Evolutionary conservation across 345 rosid genomes (phyloP), one percentile per base, ranked within the genome.

Genomic region (Citrus cavaleriei): DNA sequence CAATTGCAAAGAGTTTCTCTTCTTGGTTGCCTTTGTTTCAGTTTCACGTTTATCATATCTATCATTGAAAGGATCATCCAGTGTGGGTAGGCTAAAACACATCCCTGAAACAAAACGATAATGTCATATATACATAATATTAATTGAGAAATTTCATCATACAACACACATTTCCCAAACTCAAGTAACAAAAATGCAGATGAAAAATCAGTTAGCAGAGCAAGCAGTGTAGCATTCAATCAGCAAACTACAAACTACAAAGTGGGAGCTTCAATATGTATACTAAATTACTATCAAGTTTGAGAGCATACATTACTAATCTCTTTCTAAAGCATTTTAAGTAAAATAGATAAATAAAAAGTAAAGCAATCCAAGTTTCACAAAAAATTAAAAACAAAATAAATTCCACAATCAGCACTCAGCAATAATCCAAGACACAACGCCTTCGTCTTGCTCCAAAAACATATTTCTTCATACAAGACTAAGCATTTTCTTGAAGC

Each of bases 41-140:
- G 74, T 58, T 4, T 81, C 86, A 4, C 73, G 74, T 80, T 91
- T 95, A 22, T 86, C 88, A 25, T 76, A 77, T 35, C 77, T 84
- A 12, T 96, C 98, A 81, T 93, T 91, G 88, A 88, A 94, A 1
- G 97, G 98, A 82, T 94, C 91, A 58, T 93, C 92, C 10, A 38
- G 89, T 49, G 90, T 83, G 24, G 99, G 99, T 75, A 95, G 97
- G 83, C 92, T 91, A 83, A 89, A 96, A 78, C 98, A 96, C 99
- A 96, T 94, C 25, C 97, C 97, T 92, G 86, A 65, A 69, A 68
- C 10, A 61, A 38, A 73, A 81, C 2, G 18, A 60, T 61, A 49
- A 38, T 49, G 10, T 37, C 76, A 78, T n/a, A 68, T 37, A 14
- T 73, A 51, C 2, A 54, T 4, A 9, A 74, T 63, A 27, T 72